phyloP scores from a whole-genome alignment of 768 basidiomycete species.

The Tylopilus balloui region DNA sequence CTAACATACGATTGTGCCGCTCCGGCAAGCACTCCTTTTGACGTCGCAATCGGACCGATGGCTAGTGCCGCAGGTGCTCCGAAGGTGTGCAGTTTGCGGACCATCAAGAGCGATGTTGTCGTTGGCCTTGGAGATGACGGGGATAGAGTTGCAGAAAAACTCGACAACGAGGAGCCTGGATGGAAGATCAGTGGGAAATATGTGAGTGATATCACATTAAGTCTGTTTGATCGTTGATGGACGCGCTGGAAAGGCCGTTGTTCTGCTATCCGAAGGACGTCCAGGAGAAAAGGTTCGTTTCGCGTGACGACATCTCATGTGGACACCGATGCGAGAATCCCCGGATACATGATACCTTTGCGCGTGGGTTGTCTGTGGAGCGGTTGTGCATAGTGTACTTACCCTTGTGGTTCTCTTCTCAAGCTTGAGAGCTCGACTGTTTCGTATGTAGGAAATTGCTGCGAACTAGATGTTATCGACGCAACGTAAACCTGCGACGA shows the following conservation, averaged over 20 bases:
- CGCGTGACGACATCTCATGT: slow-evolving; percentile 36
- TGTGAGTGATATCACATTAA: slow-evolving; percentile 44
- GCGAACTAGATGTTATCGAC: no score
- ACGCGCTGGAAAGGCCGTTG: slow-evolving; percentile 58
- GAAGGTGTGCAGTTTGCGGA: slow-evolving; percentile 78
- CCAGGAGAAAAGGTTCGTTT: slow-evolving; percentile 87
- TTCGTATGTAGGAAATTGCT: neutral
- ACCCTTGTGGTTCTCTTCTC: neutral
- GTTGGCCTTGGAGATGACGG: slow-evolving; percentile 73
- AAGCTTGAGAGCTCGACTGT: neutral
- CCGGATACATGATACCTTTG: slow-evolving; percentile 1
- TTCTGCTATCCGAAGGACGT: slow-evolving; percentile 81
- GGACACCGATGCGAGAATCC: neutral
- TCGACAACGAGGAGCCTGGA: slow-evolving; percentile 84
- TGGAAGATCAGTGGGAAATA: slow-evolving; percentile 99
- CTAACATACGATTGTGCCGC: slow-evolving; percentile 84
- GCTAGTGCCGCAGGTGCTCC: slow-evolving; percentile 86
- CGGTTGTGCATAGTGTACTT: neutral
- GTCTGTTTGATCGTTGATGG: slow-evolving; percentile 6
- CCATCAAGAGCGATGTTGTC: slow-evolving; percentile 94
- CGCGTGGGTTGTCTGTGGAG: neutral
- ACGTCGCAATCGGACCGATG: slow-evolving; percentile 89
- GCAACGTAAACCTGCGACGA: neutral
- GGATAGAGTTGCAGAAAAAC: slow-evolving; percentile 64
- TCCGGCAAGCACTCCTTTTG: slow-evolving; percentile 83